phyloP scores from a whole-genome alignment of 345 rosid genomes.

The Acer negundo region DNA sequence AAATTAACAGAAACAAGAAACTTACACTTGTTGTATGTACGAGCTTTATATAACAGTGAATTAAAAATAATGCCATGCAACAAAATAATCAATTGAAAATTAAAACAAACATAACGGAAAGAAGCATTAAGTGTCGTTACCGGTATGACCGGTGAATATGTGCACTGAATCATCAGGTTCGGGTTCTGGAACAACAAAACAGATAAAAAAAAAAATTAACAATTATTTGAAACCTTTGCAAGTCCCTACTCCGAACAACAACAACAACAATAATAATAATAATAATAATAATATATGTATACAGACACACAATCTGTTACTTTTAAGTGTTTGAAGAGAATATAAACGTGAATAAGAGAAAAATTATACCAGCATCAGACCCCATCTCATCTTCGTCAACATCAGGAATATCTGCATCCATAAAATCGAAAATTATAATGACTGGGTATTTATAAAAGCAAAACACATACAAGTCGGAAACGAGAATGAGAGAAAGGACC shows the following conservation, averaged over 20 bases:
- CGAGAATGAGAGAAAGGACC: slow-evolving; percentile 37
- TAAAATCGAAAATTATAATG: background rate
- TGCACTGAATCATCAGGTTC: slow-evolving; percentile 80
- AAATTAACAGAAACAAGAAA: background rate
- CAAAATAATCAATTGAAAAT: slow-evolving; percentile 4
- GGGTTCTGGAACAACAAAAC: slow-evolving; percentile 40
- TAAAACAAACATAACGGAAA: background rate
- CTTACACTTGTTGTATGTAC: background rate
- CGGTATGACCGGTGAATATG: slow-evolving; percentile 84
- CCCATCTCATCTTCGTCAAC: slow-evolving; percentile 52
- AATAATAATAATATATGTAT: too few species aligned
- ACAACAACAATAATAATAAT: background rate
- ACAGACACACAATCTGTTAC: background rate
- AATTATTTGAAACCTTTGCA: background rate
- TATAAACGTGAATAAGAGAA: background rate
- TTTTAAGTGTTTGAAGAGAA: background rate
- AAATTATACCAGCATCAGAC: slow-evolving; percentile 37
- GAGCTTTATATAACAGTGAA: background rate
- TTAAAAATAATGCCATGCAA: background rate
- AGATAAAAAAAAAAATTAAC: background rate
- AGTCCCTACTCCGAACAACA: background rate
- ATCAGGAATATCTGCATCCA: slow-evolving; percentile 74
- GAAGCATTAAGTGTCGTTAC: slow-evolving; percentile 31
- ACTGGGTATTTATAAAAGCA: background rate
- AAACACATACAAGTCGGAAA: background rate